A percentile compares a stretch with the other conserved stretches of the same genome.
Evolutionary conservation across 2,329 filamentous ascomycete species (phyloP).

Genomic region (Zarea fungicola): DNA sequence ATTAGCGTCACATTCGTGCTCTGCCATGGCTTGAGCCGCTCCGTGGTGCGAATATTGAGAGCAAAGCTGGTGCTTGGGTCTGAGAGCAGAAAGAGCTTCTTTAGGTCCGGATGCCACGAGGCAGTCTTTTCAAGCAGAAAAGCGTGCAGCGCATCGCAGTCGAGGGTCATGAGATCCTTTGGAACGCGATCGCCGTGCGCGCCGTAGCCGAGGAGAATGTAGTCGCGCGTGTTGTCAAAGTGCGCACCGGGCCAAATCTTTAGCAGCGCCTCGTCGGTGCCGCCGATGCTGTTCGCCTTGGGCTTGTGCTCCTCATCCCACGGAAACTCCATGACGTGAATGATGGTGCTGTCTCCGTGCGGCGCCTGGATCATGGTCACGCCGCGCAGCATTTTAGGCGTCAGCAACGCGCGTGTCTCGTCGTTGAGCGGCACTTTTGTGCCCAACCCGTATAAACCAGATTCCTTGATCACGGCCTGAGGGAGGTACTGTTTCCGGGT

Average conservation of each 20-base stretch:
- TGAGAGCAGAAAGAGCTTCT: slow-evolving; percentile 6
- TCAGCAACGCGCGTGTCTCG: slow-evolving; percentile 10
- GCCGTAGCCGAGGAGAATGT: slow-evolving; percentile 14
- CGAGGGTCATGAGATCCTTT: slow-evolving; percentile 4
- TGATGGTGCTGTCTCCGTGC: slow-evolving; percentile 13
- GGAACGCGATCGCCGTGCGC: slow-evolving; percentile 8
- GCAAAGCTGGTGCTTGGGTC: slow-evolving; percentile 14
- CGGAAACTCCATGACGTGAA: slow-evolving; percentile 16
- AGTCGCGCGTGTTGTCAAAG: slow-evolving; percentile 16
- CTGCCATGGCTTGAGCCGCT: slow-evolving; percentile 13
- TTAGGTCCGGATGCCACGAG: slow-evolving; percentile 13
- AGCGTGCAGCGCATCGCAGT: slow-evolving; percentile 9
- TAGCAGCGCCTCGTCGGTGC: slow-evolving; percentile 11
- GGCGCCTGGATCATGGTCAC: slow-evolving; percentile 14
- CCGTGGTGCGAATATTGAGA: slow-evolving; percentile 14
- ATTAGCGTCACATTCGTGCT: slow-evolving; percentile 16
- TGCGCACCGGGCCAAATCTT: slow-evolving; percentile 12
- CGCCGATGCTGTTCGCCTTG: slow-evolving; percentile 8
- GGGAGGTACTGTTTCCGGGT: slow-evolving; percentile 16
- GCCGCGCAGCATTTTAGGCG: slow-evolving; percentile 12
- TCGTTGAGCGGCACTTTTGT: slow-evolving; percentile 15
- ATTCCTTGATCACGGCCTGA: slow-evolving; percentile 10
- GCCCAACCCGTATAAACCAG: slow-evolving; percentile 15
- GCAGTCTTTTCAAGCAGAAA: slow-evolving; percentile 4
- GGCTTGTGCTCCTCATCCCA: slow-evolving; percentile 12